phyloP scores from a whole-genome alignment of 305 asterid genomes.

The Andrographis paniculata region DNA sequence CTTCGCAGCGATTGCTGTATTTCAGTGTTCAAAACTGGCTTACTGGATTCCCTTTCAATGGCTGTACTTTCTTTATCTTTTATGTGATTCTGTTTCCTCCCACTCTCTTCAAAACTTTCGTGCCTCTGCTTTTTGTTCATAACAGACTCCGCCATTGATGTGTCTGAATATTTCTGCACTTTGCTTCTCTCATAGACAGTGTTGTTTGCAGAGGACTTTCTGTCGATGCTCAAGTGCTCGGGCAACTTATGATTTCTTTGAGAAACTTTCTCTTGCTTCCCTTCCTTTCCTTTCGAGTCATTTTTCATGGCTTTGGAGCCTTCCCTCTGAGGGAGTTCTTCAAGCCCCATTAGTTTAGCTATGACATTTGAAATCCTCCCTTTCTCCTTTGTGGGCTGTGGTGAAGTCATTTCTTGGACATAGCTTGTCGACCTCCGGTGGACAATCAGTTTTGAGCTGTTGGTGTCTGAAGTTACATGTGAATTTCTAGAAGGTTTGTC shows the following conservation, averaged over 20 bases:
- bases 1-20: slow-evolving; percentile 25
- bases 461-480: slow-evolving; percentile 10
- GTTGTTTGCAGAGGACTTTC: slow-evolving; percentile 14
- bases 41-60: slow-evolving; percentile 18
- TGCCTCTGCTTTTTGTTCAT: slow-evolving; percentile 26
- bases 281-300: slow-evolving; percentile 24
- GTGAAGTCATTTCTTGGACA: slow-evolving; percentile 37
- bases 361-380: slow-evolving; percentile 71
- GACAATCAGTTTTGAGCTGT: slow-evolving; percentile 25
- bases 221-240: slow-evolving; percentile 19
- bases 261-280: slow-evolving; percentile 19
- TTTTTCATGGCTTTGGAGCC: slow-evolving; percentile 19
- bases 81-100: slow-evolving; percentile 25
- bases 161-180: slow-evolving; percentile 15
- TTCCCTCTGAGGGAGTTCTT: slow-evolving; percentile 42
- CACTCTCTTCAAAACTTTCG: slow-evolving; percentile 24
- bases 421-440: slow-evolving; percentile 47
- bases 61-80: slow-evolving; percentile 22
- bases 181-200: slow-evolving; percentile 17
- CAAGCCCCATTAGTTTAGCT: slow-evolving; percentile 92
- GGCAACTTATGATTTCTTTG: slow-evolving; percentile 15
- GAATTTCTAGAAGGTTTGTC: slow-evolving; percentile 44
- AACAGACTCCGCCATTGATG: slow-evolving; percentile 16
- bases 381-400: slow-evolving; percentile 36
- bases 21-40: slow-evolving; percentile 19